Evolutionary conservation across 257 asterid genomes (phyloP).

Genomic region (Leonotis leonurus): DNA sequence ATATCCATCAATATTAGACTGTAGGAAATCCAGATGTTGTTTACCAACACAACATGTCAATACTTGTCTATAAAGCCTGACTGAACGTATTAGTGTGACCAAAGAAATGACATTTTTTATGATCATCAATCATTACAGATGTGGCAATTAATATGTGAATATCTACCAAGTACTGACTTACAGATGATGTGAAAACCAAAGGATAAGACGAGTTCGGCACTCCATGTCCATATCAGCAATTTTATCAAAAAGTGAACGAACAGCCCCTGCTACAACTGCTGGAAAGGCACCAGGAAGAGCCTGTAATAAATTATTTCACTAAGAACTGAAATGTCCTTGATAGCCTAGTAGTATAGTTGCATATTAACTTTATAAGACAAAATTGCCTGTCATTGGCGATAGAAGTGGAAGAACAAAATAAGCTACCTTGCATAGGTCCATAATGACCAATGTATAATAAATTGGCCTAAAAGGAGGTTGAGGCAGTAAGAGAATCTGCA

Average conservation of each 20-base stretch:
- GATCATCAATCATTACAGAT: background rate
- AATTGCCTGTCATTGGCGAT: background rate
- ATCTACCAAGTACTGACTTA: constrained; percentile 34
- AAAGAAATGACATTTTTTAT: constrained; percentile 26
- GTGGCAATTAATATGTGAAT: background rate
- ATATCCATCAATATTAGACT: constrained; percentile 22
- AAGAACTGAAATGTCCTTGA: constrained; percentile 16
- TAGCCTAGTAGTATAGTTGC: background rate
- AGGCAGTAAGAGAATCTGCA: constrained; percentile 93
- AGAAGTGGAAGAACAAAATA: constrained; percentile 2
- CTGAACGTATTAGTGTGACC: background rate
- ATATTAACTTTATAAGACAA: background rate
- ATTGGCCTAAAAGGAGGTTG: constrained; percentile 91
- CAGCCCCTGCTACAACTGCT: constrained; percentile 97
- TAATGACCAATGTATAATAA: constrained; percentile 90
- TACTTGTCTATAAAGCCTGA: constrained; percentile 35
- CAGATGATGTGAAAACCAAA: constrained; percentile 99
- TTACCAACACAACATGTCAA: background rate
- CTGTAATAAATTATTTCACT: constrained; percentile 31
- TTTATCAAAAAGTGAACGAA: constrained; percentile 88
- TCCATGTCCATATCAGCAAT: constrained; percentile 95
- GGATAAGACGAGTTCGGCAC: constrained; percentile 88
- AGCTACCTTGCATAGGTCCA: constrained; percentile 93
- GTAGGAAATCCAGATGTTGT: background rate
- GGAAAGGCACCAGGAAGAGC: constrained; percentile 99